Percentiles rank a stretch among this genome's conserved stretches.
Evolutionary conservation across 306 rosid species (phyloP).

Genomic region (Pyrus bretschneideri): DNA sequence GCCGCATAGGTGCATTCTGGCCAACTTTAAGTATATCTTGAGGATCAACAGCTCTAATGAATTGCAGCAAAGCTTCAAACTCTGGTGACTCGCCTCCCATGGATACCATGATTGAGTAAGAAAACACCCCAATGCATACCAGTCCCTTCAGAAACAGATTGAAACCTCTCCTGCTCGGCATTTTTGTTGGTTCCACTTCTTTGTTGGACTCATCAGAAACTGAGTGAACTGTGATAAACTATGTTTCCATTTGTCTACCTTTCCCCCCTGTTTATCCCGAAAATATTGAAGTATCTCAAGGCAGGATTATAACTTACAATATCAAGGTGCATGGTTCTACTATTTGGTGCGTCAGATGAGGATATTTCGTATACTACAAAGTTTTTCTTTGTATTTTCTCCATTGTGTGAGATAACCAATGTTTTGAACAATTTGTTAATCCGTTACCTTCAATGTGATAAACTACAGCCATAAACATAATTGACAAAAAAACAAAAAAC

Average conservation of each 20-base stretch:
- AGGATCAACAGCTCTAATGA: conserved; percentile 35
- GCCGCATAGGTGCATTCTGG: not conserved
- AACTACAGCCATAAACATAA: not conserved
- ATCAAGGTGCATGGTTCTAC: not conserved
- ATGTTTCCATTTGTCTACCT: not conserved
- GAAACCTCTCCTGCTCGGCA: conserved; percentile 16
- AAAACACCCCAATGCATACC: conserved; percentile 7
- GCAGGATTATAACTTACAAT: not conserved
- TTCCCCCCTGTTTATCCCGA: not conserved
- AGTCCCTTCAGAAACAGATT: conserved; percentile 19
- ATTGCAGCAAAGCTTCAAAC: conserved; percentile 15
- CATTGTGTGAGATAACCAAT: conserved; percentile 14
- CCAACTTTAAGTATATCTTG: conserved; percentile 11
- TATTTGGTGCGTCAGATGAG: conserved; percentile 16
- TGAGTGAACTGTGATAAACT: not conserved
- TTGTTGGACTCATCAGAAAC: conserved; percentile 9
- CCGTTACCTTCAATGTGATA: conserved; percentile 26
- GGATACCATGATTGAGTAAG: not conserved
- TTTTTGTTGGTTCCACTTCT: conserved; percentile 7
- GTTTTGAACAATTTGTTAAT: conserved; percentile 11
- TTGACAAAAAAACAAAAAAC: too few species aligned
- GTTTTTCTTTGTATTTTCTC: conserved; percentile 2
- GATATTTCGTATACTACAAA: conserved; percentile 24
- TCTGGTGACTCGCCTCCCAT: conserved; percentile 18
- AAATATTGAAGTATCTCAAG: not conserved